Evolutionary conservation across 2,329 filamentous ascomycete species (phyloP), one percentile per base, ranked within the genome.

Genomic region (Neopestalotiopsis rosae): DNA sequence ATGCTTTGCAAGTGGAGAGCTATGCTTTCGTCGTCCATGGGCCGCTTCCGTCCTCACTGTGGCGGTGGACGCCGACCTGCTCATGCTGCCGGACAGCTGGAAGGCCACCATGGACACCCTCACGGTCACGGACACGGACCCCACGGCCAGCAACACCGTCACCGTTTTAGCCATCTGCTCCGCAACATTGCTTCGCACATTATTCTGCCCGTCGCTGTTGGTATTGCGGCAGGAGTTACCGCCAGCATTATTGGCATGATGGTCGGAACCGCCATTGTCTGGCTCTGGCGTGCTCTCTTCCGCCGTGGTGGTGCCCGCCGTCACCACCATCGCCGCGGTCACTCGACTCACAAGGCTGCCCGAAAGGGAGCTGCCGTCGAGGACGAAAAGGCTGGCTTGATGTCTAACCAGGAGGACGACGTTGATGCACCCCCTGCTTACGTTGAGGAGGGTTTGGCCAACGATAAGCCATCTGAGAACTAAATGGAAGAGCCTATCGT

Each of bases 181-280:
- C 83, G 84, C 75, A 87, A 87, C 73, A 83, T 92, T 64, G 83
- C 87, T 71, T 83, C 89, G 49, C 88, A 91, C 70, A 86, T 94
- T 59, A 78, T 94, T 62, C 83, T 94, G 52, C 92, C 92, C 1
- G 84, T 93, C 66, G 81, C 92, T 66, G 85, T 93, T 71, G 92
- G 92, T 69, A 85, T 94, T 71, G 85, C 89, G 30, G 90, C 90
- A 59, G 92, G 92, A 75, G 86, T 93, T 67, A 85, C 86, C 38
- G 89, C 91, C 71, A 91, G 91, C 79, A 78, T 92, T 56, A 77
- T 93, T 61, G 91, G 90, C 67, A 91, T 94, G 86, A 81, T 90
- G 68, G 78, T 91, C 56, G 91, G 90, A 71, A 89, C 88, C 65
- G 74, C 91, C 66, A 82, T 90, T 67, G 85, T 91, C 65, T 88